A percentile compares a stretch with the other conserved stretches of the same genome.
phyloP scores from a whole-genome alignment of 345 rosid species.

The Mangifera indica region DNA sequence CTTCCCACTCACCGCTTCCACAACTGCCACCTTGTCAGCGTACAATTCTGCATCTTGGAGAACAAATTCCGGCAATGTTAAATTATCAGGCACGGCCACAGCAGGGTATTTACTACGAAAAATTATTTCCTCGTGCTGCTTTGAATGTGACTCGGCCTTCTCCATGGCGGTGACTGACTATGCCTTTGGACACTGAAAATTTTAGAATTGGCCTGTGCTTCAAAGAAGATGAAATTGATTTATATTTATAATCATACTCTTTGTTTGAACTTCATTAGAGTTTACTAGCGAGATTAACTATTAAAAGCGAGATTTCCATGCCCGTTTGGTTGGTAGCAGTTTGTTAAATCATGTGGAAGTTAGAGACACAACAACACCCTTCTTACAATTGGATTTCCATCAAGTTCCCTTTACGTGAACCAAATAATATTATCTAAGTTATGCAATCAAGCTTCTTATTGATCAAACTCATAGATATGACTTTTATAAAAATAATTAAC shows the following conservation, averaged over 20 bases:
- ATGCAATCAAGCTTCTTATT: too few species aligned
- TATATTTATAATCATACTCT: slow-evolving; percentile 14
- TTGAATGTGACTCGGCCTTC: not conserved
- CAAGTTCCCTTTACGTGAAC: not conserved
- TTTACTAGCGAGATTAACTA: slow-evolving; percentile 11
- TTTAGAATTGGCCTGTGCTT: slow-evolving; percentile 12
- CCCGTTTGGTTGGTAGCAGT: slow-evolving; percentile 22
- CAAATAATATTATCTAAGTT: too few species aligned
- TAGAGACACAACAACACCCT: not conserved
- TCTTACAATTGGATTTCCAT: not conserved
- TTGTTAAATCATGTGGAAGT: slow-evolving; percentile 28
- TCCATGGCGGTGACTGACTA: slow-evolving; percentile 25
- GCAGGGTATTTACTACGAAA: slow-evolving; percentile 63
- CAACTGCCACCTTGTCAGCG: slow-evolving; percentile 74
- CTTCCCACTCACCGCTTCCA: slow-evolving; percentile 75
- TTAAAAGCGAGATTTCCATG: slow-evolving; percentile 23
- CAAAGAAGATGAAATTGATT: slow-evolving; percentile 14
- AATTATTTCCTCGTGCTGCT: slow-evolving; percentile 40
- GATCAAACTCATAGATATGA: too few species aligned
- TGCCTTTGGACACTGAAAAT: not conserved
- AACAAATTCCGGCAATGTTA: slow-evolving; percentile 79
- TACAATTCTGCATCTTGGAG: slow-evolving; percentile 70
- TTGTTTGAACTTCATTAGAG: slow-evolving; percentile 23
- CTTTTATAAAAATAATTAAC: too few species aligned
- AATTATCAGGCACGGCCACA: slow-evolving; percentile 58